A percentile compares a stretch with the other conserved stretches of the same genome.
Evolutionary conservation across 2,329 filamentous ascomycete species (phyloP).

Genomic region (Chlorencoelia australis): DNA sequence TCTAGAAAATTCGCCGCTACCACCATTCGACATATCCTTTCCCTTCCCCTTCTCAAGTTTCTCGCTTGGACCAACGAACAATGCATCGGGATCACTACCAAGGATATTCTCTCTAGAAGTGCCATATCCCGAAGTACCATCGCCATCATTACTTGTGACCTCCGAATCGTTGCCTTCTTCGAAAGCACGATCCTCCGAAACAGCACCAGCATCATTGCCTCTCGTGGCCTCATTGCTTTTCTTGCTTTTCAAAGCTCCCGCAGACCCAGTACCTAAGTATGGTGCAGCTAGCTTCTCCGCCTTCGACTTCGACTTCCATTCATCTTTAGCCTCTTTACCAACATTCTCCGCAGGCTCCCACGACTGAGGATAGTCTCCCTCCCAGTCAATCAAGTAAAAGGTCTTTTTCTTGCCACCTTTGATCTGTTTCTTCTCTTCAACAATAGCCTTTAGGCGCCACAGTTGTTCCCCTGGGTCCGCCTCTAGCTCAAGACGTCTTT

Average conservation of each 20-base stretch:
- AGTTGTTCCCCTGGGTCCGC: conserved; percentile 3
- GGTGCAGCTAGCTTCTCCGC: neutral
- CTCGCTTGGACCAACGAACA: no score
- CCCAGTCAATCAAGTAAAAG: conserved; percentile 23
- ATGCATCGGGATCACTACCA: no score
- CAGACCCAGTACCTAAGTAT: no score
- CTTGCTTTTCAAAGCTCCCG: no score
- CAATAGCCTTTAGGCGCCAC: conserved; percentile 16
- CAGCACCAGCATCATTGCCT: neutral
- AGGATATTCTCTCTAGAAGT: no score
- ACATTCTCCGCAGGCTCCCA: conserved; percentile 23
- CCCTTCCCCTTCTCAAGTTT: no score
- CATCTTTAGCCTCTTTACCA: conserved; percentile 4
- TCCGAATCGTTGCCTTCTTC: neutral
- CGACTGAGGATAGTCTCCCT: conserved; percentile 14
- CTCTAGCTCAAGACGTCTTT: no score
- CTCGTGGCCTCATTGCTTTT: neutral
- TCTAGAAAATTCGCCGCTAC: no score
- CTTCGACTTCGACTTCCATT: conserved; percentile 4
- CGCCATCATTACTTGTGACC: no score
- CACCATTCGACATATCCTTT: no score
- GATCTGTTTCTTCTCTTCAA: conserved; percentile 10
- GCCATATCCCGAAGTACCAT: no score
- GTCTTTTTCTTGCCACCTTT: conserved; percentile 8
- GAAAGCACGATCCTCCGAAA: neutral